phyloP scores from a whole-genome alignment of 805 yeast genomes.

The Nematodospora valgi region DNA sequence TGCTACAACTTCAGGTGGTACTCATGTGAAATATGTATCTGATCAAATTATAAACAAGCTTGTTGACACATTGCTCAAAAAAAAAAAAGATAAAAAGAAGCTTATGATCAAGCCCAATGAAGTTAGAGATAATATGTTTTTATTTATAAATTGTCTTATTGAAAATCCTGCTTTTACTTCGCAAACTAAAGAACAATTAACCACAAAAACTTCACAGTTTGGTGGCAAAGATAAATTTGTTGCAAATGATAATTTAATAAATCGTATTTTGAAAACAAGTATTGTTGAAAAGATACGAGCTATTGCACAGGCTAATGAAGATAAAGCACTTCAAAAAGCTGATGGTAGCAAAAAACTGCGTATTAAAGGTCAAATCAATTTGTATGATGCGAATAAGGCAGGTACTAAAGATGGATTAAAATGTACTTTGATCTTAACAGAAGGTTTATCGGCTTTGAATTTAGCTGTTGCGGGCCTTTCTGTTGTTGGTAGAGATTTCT shows the following conservation, averaged over 20 bases:
- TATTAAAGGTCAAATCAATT: slow-evolving; percentile 82
- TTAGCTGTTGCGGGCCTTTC: slow-evolving; percentile 91
- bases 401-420: slow-evolving; percentile 90
- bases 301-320: slow-evolving; percentile 85
- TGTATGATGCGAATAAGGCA: slow-evolving; percentile 94
- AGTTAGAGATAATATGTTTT: slow-evolving; percentile 82
- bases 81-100: slow-evolving; percentile 62
- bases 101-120: slow-evolving; percentile 84
- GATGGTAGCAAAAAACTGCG: slow-evolving; percentile 85
- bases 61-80: slow-evolving; percentile 57
- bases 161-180: slow-evolving; percentile 98
- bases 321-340: slow-evolving; percentile 77
- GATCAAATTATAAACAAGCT: slow-evolving; percentile 82
- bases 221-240: slow-evolving; percentile 72
- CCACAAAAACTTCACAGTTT: slow-evolving; percentile 84
- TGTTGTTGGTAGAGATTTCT: slow-evolving; percentile 91
- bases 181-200: slow-evolving; percentile 93
- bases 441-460: slow-evolving; percentile 94
- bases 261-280: slow-evolving; percentile 62
- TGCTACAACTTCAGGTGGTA: slow-evolving; percentile 96
- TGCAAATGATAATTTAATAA: slow-evolving; percentile 75
- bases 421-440: slow-evolving; percentile 91
- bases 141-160: slow-evolving; percentile 86
- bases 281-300: slow-evolving; percentile 73
- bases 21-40: slow-evolving; percentile 83